Evolutionary conservation across 495 filamentous ascomycete genomes (phyloP).

Genomic region (Penicillium steckii): DNA sequence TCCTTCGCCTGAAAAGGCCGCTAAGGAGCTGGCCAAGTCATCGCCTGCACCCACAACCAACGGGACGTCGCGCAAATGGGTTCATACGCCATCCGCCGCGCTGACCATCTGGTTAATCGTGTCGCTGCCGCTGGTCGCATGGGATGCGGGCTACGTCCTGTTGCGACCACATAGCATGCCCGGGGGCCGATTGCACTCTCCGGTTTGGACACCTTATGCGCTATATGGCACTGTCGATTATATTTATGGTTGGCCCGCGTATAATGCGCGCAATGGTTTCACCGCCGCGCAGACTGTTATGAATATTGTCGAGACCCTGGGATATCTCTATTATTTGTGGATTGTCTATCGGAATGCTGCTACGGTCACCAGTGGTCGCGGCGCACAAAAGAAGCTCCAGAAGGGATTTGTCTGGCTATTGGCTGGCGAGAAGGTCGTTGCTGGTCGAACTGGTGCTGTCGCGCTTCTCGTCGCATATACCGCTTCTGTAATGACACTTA

Average conservation of each 20-base stretch:
- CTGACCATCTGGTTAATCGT: constrained; percentile 72
- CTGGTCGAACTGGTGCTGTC: constrained; percentile 57
- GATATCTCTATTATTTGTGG: constrained; percentile 69
- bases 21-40: constrained; percentile 25
- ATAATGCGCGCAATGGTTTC: constrained; percentile 70
- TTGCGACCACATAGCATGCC: constrained; percentile 83
- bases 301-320: constrained; percentile 70
- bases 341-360: constrained; percentile 54
- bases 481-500: constrained; percentile 75
- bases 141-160: constrained; percentile 82
- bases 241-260: constrained; percentile 81
- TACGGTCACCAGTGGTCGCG: constrained; percentile 28
- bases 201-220: constrained; percentile 76
- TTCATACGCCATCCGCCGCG: constrained; percentile 65
- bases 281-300: constrained; percentile 71
- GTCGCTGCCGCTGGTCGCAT: constrained; percentile 78
- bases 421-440: constrained; percentile 50
- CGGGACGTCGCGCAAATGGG: constrained; percentile 45
- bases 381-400: constrained; percentile 29
- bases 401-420: constrained; percentile 43
- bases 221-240: constrained; percentile 81
- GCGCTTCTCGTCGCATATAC: constrained; percentile 68
- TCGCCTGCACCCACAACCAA: constrained; percentile 27
- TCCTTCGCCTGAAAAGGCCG: constrained; percentile 31
- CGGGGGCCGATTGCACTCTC: constrained; percentile 70